phyloP scores from a whole-genome alignment of 441 rosid species.

The Capsella rubella region DNA sequence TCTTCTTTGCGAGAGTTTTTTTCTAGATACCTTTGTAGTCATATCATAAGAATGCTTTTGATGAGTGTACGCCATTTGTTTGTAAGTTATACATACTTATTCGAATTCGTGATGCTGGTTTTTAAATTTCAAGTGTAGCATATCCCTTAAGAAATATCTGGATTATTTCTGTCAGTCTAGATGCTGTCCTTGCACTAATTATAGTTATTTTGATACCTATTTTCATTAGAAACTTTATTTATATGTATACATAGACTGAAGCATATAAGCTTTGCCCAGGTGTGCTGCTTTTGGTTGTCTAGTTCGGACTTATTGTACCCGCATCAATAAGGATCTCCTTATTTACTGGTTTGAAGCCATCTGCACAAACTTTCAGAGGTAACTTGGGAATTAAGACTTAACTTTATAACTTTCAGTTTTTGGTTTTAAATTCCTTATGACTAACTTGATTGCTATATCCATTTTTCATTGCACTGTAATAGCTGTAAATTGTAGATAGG shows the following conservation, averaged over 20 bases:
- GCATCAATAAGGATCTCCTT: constrained; percentile 70
- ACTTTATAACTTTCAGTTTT: constrained; percentile 4
- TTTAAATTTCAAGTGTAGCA: constrained; percentile 13
- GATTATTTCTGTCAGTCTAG: constrained; percentile 29
- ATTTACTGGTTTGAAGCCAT: constrained; percentile 86
- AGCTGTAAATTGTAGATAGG: constrained; percentile 26
- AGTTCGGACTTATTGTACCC: constrained; percentile 59
- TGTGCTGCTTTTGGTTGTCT: constrained; percentile 81
- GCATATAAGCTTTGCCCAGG: constrained; percentile 58
- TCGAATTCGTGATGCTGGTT: constrained; percentile 18
- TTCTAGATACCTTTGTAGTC: constrained; percentile 26
- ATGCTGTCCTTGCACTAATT: constrained; percentile 23
- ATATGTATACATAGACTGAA: constrained; percentile 25
- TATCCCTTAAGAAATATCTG: constrained; percentile 18
- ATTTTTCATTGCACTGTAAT: constrained; percentile 22
- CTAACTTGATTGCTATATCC: constrained; percentile 8
- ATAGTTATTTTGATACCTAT: constrained; percentile 12
- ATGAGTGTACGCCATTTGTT: constrained; percentile 32
- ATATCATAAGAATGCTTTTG: constrained; percentile 24
- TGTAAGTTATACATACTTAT: constrained; percentile 14
- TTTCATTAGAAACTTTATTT: constrained; percentile 16
- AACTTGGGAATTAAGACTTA: constrained; percentile 35
- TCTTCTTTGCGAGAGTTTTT: constrained; percentile 5
- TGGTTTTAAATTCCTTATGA: constrained; percentile 20
- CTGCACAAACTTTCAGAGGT: constrained; percentile 84